Evolutionary conservation across 805 yeast genomes (phyloP).

Genomic region (Wickerhamiella australiensis): DNA sequence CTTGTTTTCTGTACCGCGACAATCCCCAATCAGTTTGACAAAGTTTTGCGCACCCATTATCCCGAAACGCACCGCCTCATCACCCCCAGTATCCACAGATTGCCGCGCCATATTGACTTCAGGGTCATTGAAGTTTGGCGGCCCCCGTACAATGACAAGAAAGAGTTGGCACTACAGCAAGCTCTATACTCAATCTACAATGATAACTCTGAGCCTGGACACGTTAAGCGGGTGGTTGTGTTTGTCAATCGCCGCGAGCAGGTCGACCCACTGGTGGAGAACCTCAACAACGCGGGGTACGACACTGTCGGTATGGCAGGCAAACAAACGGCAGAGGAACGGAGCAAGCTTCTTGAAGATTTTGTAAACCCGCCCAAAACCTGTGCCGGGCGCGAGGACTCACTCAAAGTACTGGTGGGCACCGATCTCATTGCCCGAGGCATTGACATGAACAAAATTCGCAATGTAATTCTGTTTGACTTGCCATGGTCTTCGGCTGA

Average conservation of each 20-base stretch:
- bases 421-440: conserved; percentile 90
- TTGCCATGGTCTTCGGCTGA: conserved; percentile 78
- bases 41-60: conserved; percentile 45
- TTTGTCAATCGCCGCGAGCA: conserved; percentile 69
- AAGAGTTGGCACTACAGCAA: conserved; percentile 75
- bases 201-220: conserved; percentile 69
- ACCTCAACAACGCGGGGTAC: conserved; percentile 42
- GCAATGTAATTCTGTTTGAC: conserved; percentile 74
- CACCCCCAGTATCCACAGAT: conserved; percentile 70
- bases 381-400: conserved; percentile 14
- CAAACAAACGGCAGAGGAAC: conserved; percentile 46
- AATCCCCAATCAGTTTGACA: conserved; percentile 64
- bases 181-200: conserved; percentile 72
- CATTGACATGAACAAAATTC: conserved; percentile 65
- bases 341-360: conserved; percentile 43
- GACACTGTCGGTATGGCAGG: conserved; percentile 60
- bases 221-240: conserved; percentile 66
- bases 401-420: conserved; percentile 50
- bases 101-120: conserved; percentile 67
- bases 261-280: conserved; percentile 46
- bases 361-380: conserved; percentile 51
- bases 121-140: conserved; percentile 63
- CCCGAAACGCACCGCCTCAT: conserved; percentile 56
- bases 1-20: conserved; percentile 82
- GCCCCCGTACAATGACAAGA: conserved; percentile 75